Evolutionary conservation across 2,329 filamentous ascomycete species (phyloP).

Genomic region (Botryosphaeria dothidea): DNA sequence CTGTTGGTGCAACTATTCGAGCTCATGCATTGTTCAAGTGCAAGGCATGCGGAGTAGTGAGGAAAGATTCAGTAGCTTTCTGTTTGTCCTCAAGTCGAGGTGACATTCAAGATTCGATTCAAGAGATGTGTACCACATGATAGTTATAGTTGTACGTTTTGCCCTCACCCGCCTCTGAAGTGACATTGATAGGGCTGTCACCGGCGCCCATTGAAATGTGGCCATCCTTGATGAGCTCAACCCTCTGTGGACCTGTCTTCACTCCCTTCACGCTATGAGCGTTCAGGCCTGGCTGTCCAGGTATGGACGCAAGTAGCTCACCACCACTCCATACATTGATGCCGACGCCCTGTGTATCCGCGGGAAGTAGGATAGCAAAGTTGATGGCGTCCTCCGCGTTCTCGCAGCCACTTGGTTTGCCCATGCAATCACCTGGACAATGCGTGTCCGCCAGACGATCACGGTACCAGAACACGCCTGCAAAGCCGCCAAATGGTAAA

Average conservation of each 20-base stretch:
- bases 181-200: neutral
- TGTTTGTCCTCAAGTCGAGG: too few species aligned
- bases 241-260: constrained; percentile 7
- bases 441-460: constrained; percentile 5
- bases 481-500: constrained; percentile 9
- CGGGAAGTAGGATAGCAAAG: constrained; percentile 8
- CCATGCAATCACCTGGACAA: constrained; percentile 11
- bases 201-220: constrained; percentile 2
- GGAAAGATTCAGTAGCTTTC: too few species aligned
- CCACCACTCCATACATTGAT: constrained; percentile 18
- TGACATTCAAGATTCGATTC: neutral
- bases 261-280: constrained; percentile 14
- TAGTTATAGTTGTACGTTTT: constrained; percentile 17
- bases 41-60: too few species aligned
- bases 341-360: neutral
- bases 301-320: neutral
- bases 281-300: constrained; percentile 10
- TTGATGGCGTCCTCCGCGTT: constrained; percentile 17
- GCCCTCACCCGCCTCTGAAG: neutral
- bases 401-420: constrained; percentile 5
- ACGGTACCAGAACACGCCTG: constrained; percentile 18
- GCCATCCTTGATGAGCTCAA: constrained; percentile 13
- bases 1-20: too few species aligned
- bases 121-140: constrained; percentile 13
- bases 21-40: too few species aligned